These are phyloP conservation scores for Nothomitra cinnamomea DNA, from an alignment of 2,329 filamentous ascomycete genomes.

Conservation along the genomic window DNA sequence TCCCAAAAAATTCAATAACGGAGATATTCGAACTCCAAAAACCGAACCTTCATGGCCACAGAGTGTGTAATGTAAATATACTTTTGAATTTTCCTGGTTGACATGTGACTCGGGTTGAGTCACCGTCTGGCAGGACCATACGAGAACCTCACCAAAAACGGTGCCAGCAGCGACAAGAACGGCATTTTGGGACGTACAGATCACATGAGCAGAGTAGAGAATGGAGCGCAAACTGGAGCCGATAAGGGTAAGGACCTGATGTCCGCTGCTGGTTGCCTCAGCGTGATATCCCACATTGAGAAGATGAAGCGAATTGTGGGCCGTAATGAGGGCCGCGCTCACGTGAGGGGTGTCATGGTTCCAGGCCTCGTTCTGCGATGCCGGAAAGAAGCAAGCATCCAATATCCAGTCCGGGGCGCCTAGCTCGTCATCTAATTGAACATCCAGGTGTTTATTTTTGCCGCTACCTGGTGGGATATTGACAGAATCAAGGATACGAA, in stretches of 20 bases:
- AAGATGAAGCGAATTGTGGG: constrained; percentile 58
- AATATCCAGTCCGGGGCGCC: constrained; percentile 61
- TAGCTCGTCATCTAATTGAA: constrained; percentile 19
- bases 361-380: constrained; percentile 14
- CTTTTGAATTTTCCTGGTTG: constrained; percentile 1
- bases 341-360: constrained; percentile 8
- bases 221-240: constrained; percentile 58
- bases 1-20: constrained; percentile 23
- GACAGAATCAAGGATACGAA: constrained; percentile 20
- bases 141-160: constrained; percentile 82
- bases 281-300: not conserved
- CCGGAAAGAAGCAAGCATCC: constrained; percentile 37
- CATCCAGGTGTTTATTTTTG: not conserved
- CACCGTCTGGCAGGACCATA: constrained; percentile 58
- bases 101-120: constrained; percentile 32
- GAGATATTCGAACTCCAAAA: constrained; percentile 72
- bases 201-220: constrained; percentile 67
- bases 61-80: constrained; percentile 35
- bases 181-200: constrained; percentile 38
- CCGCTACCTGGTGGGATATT: too few relatives aligned
- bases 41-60: constrained; percentile 78
- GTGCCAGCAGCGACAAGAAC: constrained; percentile 76
- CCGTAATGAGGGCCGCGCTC: constrained; percentile 51
- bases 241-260: constrained; percentile 21
- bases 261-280: not conserved